Base-by-base conservation (phyloP, 2,329 filamentous ascomycete genomes). In the Xylariales sp. region DNA sequence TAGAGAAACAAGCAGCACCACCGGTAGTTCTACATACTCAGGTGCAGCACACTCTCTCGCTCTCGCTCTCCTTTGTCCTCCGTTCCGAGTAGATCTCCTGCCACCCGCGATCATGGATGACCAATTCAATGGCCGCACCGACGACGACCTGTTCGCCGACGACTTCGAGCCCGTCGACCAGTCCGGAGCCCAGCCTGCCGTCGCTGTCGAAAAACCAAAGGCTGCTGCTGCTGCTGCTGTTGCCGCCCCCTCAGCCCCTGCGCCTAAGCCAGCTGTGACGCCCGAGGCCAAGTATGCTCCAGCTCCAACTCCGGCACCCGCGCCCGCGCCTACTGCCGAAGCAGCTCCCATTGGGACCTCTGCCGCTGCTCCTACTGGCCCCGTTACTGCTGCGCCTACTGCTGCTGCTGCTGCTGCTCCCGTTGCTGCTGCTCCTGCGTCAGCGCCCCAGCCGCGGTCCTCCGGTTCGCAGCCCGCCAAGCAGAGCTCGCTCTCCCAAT, bases 141-240 rank as follows among this genome's bases (percentile, higher is more conserved):
- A 81, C 51, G 77, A 81, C 48, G 76, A 79, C 52, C 66, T 81
- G 42, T 81, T 81, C 53, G 71, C 72, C 43, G 77, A 81, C 47
- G 76, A 81, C 50, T 78, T 80, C 41, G 76, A 80, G 54, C 75
- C 74, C 6, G 66, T 78, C 35, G 57, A 66, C 28, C 56, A 57
- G 45, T 54, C 60, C 31, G 41, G 47, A 13, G 33, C 32, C 6
- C 42, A 37, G 3, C 29, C 36, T 12, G 16, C 29, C 14, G 23
- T n/a, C 23, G 23, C 29, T 16, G 29, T 30, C 16, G 29, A 15
- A 34, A 50, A 29, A 48, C 51, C 25, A 19, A 25, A 42, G 27
- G 37, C 16, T 8, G 27, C 35, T 7, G 34, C 14, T 25, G 24
- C 40, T 40, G n/a, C 29, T 15, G 13, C 36, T 11, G 27, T 17